Evolutionary conservation across 352 stramenopile genomes (phyloP).

Genomic region (Phytophthora parvispora): DNA sequence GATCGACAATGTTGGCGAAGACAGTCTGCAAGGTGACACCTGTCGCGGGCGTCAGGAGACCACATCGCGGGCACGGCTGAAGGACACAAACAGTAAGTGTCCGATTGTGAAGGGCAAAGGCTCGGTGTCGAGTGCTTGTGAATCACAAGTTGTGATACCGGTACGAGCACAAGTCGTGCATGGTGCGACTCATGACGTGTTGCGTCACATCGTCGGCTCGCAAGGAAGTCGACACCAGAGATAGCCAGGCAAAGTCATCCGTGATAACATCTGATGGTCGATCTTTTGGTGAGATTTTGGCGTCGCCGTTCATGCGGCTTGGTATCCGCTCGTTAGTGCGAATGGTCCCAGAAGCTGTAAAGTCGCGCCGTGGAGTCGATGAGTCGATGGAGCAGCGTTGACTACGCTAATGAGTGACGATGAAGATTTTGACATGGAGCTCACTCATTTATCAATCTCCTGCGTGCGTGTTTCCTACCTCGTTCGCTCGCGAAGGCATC

Average conservation of each 20-base stretch:
- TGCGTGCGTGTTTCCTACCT: neutral
- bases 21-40: neutral
- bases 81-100: no score
- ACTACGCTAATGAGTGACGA: neutral
- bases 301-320: neutral
- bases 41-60: no score
- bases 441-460: constrained; percentile 2
- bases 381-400: neutral
- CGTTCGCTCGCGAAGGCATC: no score
- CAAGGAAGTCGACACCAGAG: constrained; percentile 4
- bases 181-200: neutral
- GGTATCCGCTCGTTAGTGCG: constrained; percentile 9
- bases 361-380: constrained; percentile 1
- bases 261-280: constrained; percentile 16
- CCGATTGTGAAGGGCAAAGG: no score
- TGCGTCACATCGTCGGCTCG: constrained; percentile 2
- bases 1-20: neutral
- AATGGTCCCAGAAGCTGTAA: constrained; percentile 2
- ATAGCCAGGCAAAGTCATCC: constrained; percentile 6
- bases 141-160: no score
- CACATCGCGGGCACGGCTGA: no score
- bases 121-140: neutral
- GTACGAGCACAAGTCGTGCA: neutral
- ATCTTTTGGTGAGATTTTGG: constrained; percentile 17
- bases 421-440: neutral